Base-by-base conservation (phyloP, 75 land plant species). In the Pinus taeda region DNA sequence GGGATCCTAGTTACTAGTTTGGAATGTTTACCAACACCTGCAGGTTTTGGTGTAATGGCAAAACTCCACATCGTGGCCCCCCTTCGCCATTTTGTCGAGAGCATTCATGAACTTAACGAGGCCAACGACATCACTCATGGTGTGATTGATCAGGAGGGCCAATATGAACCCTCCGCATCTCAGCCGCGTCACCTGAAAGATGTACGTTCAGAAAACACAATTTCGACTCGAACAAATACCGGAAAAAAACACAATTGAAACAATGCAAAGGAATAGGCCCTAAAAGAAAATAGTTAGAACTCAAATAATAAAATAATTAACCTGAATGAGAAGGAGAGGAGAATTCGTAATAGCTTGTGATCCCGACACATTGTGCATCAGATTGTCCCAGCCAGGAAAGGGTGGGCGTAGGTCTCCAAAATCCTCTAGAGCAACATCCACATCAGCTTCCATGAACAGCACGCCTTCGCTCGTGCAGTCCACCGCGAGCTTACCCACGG, bases 401-500 rank as follows among this genome's bases (percentile, higher is more conserved):
- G 86, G 90, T 8, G 90, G 90, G 29, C 65, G 74, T 13, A 83
- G 81, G 22, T 63, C 80, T 1, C 76, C 83, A 59, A 86, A 78
- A 21, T 91, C 59, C 3, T 60, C 62, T 0, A 91, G 55, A 9
- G 75, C 74, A 57, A 82, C 85, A 56, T 90, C 92, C 0, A 86
- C 86, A 45, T 83, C 83, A 6, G 93, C 93, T 73, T 82, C 93
- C 33, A 83, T 75, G 66, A 89, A 91, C 82, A 88, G 3, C 49
- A 86, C 85, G 0, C 93, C 93, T 33, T 89, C 89, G 24, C 90
- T 91, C 1, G 84, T 89, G 74, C 91, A 91, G 0, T 91, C 85
- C 57, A 91, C 85, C 2, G 57, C 20, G 14, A 89, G 82, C 71
- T 86, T 89, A 55, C 87, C 60, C 18, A 29, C 78, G 17, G 82